These are phyloP conservation scores for Tetrahymena malaccensis DNA, from an alignment of 73 alveolate genomes.

Conservation along the genomic window DNA sequence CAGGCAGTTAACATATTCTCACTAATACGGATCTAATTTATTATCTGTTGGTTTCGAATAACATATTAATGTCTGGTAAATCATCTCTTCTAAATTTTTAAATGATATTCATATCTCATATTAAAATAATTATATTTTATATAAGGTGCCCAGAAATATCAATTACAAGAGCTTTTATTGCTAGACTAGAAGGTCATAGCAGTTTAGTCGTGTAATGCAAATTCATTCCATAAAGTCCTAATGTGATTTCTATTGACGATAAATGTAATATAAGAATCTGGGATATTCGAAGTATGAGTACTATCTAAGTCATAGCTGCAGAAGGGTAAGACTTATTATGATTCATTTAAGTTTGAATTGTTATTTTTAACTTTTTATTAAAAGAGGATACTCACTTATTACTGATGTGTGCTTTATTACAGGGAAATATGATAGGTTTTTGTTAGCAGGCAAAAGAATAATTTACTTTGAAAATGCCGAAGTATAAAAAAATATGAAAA, in stretches of 20 bases:
- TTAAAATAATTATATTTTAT: neutral
- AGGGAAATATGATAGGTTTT: constrained; percentile 16
- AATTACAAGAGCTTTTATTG: constrained; percentile 75
- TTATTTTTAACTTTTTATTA: too few species aligned
- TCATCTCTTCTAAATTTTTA: neutral
- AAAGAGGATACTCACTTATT: neutral
- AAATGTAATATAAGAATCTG: constrained; percentile 84
- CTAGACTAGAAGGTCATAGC: constrained; percentile 85
- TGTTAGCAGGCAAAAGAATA: constrained; percentile 24
- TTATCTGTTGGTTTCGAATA: constrained; percentile 79
- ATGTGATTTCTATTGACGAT: constrained; percentile 88
- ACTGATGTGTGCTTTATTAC: constrained; percentile 33
- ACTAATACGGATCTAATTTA: constrained; percentile 72
- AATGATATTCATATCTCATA: neutral
- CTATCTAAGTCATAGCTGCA: constrained; percentile 71
- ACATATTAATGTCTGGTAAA: constrained; percentile 58
- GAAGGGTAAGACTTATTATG: constrained; percentile 26
- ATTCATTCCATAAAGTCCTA: constrained; percentile 71
- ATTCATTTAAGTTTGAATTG: neutral
- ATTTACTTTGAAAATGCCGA: constrained; percentile 31
- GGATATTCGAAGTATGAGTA: constrained; percentile 73
- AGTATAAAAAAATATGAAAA: constrained; percentile 17
- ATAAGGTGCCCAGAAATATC: constrained; percentile 87
- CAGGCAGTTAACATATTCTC: constrained; percentile 52
- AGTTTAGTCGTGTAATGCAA: constrained; percentile 80